Percentiles rank a stretch among this genome's conserved stretches.
These are phyloP conservation scores for Paramarasmius palmivorus DNA, from an alignment of 1,284 basidiomycete species.

Conservation along the genomic window DNA sequence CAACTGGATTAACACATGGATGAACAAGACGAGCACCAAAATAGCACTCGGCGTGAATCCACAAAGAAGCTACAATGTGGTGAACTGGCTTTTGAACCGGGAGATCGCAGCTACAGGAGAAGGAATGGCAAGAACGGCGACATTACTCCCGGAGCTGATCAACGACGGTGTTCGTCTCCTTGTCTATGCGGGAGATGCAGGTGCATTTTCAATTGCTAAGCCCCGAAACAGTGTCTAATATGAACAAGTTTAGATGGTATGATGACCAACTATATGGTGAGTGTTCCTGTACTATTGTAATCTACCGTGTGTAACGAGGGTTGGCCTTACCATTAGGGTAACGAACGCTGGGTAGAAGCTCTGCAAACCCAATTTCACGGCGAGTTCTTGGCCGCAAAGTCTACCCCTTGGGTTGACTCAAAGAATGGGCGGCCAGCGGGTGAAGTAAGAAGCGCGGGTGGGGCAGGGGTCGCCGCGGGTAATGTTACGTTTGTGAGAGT, in stretches of 20 bases:
- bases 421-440: conserved; percentile 50
- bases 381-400: conserved; percentile 57
- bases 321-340: conserved; percentile 53
- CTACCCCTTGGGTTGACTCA: conserved; percentile 57
- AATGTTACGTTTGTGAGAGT: conserved; percentile 78
- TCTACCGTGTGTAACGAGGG: conserved; percentile 12
- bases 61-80: conserved; percentile 62
- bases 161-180: conserved; percentile 76
- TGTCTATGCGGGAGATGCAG: conserved; percentile 82
- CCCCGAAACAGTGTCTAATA: not conserved
- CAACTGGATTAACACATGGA: conserved; percentile 77
- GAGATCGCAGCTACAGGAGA: conserved; percentile 76
- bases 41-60: conserved; percentile 75
- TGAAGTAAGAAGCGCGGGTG: conserved; percentile 63
- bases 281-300: conserved; percentile 29
- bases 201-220: conserved; percentile 26
- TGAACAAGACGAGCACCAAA: conserved; percentile 74
- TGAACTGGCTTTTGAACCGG: conserved; percentile 66
- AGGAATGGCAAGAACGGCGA: conserved; percentile 75
- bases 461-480: conserved; percentile 59
- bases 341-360: conserved; percentile 68
- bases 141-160: conserved; percentile 73
- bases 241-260: conserved; percentile 60
- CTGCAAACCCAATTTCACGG: conserved; percentile 62
- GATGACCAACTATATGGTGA: conserved; percentile 78